A percentile compares a stretch with the other conserved stretches of the same genome.
Conservation (phyloP, 306 rosid species). For the Canavalia gladiata region DNA sequence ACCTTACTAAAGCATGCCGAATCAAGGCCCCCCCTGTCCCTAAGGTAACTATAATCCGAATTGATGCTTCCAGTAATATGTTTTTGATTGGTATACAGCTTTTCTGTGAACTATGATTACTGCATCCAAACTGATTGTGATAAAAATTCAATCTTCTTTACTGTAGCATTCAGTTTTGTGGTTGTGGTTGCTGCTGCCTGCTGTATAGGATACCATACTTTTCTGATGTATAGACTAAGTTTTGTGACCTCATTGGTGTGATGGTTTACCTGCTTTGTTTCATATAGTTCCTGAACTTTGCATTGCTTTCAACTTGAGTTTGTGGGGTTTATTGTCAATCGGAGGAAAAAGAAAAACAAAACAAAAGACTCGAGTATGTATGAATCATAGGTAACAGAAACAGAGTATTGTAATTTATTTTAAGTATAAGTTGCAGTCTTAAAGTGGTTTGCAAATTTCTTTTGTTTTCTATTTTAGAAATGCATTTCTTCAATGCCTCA, state of each 20-base stretch:
- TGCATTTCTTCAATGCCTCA: neutral
- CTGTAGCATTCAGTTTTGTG: constrained; percentile 10
- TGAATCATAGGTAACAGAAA: neutral
- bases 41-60: constrained; percentile 66
- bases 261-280: constrained; percentile 12
- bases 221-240: neutral
- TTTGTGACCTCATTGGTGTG: neutral
- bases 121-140: neutral
- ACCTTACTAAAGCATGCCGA: constrained; percentile 79
- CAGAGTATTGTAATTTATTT: constrained; percentile 9
- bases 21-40: constrained; percentile 89
- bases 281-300: neutral
- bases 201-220: neutral
- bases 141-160: constrained; percentile 20
- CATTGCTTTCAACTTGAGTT: neutral
- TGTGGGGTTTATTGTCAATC: constrained; percentile 24
- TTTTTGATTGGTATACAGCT: constrained; percentile 24
- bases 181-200: constrained; percentile 25
- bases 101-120: constrained; percentile 6
- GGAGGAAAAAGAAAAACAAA: neutral
- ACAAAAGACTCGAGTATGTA: constrained; percentile 1
- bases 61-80: constrained; percentile 41
- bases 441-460: neutral
- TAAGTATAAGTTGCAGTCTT: neutral
- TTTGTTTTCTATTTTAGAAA: neutral